Conservation (phyloP, 2,329 filamentous ascomycete genomes). For the Trichoderma cornu-damae region DNA sequence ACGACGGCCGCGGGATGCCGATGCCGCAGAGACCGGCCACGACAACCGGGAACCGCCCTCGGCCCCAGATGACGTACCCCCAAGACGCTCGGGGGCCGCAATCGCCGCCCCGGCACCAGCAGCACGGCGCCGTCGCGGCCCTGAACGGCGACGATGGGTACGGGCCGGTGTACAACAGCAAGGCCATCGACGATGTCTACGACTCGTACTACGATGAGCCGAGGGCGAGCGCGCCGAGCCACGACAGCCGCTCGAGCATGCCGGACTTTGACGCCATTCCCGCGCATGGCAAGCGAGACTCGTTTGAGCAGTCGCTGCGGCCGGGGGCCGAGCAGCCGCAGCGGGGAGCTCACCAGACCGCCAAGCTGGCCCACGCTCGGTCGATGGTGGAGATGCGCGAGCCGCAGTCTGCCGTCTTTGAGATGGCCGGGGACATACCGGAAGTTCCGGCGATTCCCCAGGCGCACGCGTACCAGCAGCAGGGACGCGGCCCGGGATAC, state of each 20-base stretch:
- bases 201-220: slow-evolving; percentile 49
- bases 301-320: slow-evolving; percentile 47
- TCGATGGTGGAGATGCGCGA: slow-evolving; percentile 63
- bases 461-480: slow-evolving; percentile 21
- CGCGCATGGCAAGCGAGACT: slow-evolving; percentile 34
- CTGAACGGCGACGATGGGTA: slow-evolving; percentile 32
- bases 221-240: slow-evolving; percentile 27
- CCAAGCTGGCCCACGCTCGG: slow-evolving; percentile 55
- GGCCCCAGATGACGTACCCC: slow-evolving; percentile 49
- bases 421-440: slow-evolving; percentile 62
- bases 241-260: slow-evolving; percentile 27
- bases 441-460: slow-evolving; percentile 47
- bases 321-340: slow-evolving; percentile 41
- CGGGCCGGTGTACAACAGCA: slow-evolving; percentile 31
- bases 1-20: slow-evolving; percentile 42
- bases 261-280: slow-evolving; percentile 43
- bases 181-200: slow-evolving; percentile 47
- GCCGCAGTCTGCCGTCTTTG: slow-evolving; percentile 64
- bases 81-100: slow-evolving; percentile 20
- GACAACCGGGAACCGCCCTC: slow-evolving; percentile 47
- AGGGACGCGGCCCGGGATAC: neutral
- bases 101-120: neutral
- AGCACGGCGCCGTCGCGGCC: slow-evolving; percentile 23
- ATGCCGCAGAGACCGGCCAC: slow-evolving; percentile 52
- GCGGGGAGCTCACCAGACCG: slow-evolving; percentile 46